phyloP scores from a whole-genome alignment of 371 early-diverging fungal species.

The Dichotomocladium elegans region DNA sequence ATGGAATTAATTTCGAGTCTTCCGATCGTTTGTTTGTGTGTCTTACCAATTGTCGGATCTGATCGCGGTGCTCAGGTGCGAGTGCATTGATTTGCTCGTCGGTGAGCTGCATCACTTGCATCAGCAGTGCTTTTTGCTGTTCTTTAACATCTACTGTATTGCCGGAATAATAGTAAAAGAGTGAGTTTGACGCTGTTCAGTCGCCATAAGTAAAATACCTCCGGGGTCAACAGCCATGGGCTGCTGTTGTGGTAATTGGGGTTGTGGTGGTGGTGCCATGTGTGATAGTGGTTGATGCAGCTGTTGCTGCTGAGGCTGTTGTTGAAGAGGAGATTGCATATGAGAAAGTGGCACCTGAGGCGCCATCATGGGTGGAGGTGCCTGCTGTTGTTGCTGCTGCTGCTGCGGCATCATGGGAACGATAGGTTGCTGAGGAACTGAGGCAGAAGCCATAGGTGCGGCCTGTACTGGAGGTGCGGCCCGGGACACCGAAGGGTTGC shows the following conservation, averaged over 20 bases:
- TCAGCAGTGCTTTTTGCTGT: constrained; percentile 47
- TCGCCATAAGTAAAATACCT: not conserved
- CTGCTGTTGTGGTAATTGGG: constrained; percentile 13
- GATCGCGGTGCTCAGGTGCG: constrained; percentile 49
- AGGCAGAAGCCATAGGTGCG: too few species aligned
- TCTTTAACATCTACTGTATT: constrained; percentile 27
- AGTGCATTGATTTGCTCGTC: constrained; percentile 52
- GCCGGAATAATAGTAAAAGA: not conserved
- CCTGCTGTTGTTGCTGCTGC: constrained; percentile 9
- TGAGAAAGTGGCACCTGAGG: constrained; percentile 15
- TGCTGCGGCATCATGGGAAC: too few species aligned
- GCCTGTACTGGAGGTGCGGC: constrained; percentile 10
- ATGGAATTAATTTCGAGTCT: not conserved
- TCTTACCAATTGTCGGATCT: constrained; percentile 52
- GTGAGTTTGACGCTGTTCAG: not conserved
- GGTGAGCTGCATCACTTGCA: constrained; percentile 51
- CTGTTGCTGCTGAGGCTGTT: not conserved
- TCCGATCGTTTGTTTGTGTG: not conserved
- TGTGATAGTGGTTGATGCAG: constrained; percentile 5
- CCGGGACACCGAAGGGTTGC: constrained; percentile 16
- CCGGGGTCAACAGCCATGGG: constrained; percentile 8
- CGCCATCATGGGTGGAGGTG: constrained; percentile 21
- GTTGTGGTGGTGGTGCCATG: constrained; percentile 15
- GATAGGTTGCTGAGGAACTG: constrained; percentile 9
- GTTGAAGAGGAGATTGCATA: too few species aligned